Evolutionary conservation across 768 basidiomycete genomes (phyloP).

Genomic region (Pholiota microspora): DNA sequence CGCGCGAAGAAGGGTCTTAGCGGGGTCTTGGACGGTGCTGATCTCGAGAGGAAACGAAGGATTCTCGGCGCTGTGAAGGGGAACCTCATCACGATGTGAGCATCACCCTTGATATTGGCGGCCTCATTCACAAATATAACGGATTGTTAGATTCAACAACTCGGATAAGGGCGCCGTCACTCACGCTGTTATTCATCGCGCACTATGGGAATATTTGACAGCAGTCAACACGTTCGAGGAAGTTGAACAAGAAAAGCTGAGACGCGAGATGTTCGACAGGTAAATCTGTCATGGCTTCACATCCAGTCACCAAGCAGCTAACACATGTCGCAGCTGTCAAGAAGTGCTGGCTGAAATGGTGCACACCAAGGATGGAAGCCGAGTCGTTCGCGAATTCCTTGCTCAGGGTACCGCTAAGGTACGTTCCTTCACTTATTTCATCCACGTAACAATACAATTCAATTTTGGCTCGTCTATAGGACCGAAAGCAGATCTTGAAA

Average conservation of each 20-base stretch:
- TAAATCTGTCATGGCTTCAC: too few relatives aligned
- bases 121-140: background rate
- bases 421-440: conserved; percentile 1
- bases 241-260: conserved; percentile 67
- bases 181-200: conserved; percentile 86
- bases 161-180: conserved; percentile 87
- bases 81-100: conserved; percentile 74
- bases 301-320: too few relatives aligned
- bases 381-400: conserved; percentile 82
- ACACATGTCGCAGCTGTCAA: conserved; percentile 53
- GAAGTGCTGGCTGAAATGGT: conserved; percentile 90
- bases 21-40: conserved; percentile 63
- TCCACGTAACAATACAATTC: too few relatives aligned
- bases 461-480: conserved; percentile 37
- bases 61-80: conserved; percentile 70
- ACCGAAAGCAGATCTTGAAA: conserved; percentile 90
- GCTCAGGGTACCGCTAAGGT: conserved; percentile 84
- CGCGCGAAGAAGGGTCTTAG: conserved; percentile 63
- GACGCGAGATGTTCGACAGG: conserved; percentile 81
- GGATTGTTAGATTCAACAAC: conserved; percentile 74
- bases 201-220: conserved; percentile 80
- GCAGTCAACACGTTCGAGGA: conserved; percentile 61
- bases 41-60: conserved; percentile 63
- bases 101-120: background rate
- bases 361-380: conserved; percentile 90